Evolutionary conservation across 1,139 yeast species (phyloP), one percentile per base, ranked within the genome.

Genomic region (Sugiyamaella japonica): DNA sequence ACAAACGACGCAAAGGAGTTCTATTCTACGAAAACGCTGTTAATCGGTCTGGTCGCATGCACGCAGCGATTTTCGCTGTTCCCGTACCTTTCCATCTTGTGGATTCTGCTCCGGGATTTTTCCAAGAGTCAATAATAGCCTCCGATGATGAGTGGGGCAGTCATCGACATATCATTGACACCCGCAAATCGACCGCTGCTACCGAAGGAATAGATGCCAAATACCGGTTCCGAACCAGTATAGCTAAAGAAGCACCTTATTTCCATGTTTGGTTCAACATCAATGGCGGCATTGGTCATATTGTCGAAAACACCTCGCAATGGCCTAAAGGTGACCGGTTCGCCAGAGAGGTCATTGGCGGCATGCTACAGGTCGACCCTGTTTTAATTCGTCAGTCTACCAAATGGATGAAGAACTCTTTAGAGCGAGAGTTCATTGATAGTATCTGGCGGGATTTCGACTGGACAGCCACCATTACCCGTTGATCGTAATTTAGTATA

Each of bases 251-350:
- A 54, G 75, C 80, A 3, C 79, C 81, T 0, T 79, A 72, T 60
- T 78, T 76, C 61, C 83, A 79, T 59, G 78, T 75, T 4, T 79
- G 83, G 83, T 67, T 76, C 54, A 68, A 67, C 29, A 53, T 75
- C 9, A 71, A 75, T 51, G 82, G 81, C 9, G 83, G 83, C 0
- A 54, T 76, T 45, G 83, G 80, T 1, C 82, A 78, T 62, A 76
- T 79, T n/a, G 71, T 79, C 6, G 82, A 78, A 55, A 71, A 75
- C 53, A 51, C 62, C 0, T 50, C 60, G 1, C 49, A 53, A 8
- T 79, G 82, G 82, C 82, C 82, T 0, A 61, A 63, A 38, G 76
- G 74, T 5, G 82, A 77, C 56, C 55, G 70, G 41, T 76, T 79
- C 63, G 79, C 77, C 3, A 63, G 82, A 36, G 71, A 73, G 44